Conservation (phyloP, 352 stramenopile species). For the Globisporangium perplexum region DNA sequence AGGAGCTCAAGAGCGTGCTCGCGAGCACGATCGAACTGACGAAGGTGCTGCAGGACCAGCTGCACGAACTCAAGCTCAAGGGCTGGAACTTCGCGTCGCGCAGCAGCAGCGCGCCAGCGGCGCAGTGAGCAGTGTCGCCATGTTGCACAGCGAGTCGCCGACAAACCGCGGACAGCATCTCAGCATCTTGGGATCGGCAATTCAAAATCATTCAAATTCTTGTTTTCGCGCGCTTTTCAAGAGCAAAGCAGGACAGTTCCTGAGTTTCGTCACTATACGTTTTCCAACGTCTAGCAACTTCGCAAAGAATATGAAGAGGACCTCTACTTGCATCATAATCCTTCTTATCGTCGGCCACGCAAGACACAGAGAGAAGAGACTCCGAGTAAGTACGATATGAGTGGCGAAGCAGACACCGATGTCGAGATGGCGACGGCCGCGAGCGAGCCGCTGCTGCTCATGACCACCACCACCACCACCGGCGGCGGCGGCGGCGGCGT, state of each 20-base stretch:
- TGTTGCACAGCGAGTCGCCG: too few species aligned
- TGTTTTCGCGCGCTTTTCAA: too few species aligned
- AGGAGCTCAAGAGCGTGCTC: slow-evolving; percentile 62
- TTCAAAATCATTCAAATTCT: too few species aligned
- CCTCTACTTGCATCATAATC: background rate
- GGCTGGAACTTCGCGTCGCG: slow-evolving; percentile 60
- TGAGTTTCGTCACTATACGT: background rate
- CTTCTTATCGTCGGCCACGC: background rate
- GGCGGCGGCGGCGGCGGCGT: too few species aligned
- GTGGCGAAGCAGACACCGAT: background rate
- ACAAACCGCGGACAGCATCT: too few species aligned
- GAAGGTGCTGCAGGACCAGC: slow-evolving; percentile 66
- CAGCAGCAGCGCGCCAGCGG: background rate
- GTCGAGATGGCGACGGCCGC: background rate
- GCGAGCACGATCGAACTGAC: slow-evolving; percentile 61
- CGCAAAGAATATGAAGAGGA: background rate
- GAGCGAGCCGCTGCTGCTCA: background rate
- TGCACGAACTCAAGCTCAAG: slow-evolving; percentile 78
- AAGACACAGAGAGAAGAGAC: too few species aligned
- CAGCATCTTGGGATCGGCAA: too few species aligned
- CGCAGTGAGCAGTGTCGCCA: background rate
- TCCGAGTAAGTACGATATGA: background rate
- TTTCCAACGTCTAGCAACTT: background rate
- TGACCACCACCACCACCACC: too few species aligned
- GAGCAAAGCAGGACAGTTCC: background rate